A percentile compares a stretch with the other conserved stretches of the same genome.
phyloP scores from a whole-genome alignment of 2,329 filamentous ascomycete genomes.

The Dendryphion nanum region DNA sequence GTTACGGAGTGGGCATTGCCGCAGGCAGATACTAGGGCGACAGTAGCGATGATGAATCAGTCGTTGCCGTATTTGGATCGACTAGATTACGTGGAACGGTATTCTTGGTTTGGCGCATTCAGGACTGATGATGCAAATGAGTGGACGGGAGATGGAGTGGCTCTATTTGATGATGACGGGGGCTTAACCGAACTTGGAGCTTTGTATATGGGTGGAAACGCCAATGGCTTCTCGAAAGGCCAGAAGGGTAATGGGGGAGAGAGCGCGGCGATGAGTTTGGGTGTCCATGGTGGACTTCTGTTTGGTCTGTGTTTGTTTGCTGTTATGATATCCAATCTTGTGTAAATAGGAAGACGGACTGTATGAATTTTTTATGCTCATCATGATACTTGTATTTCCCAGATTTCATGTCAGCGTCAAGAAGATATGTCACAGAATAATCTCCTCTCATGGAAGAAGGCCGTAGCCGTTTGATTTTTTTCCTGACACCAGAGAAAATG shows the following conservation, averaged over 20 bases:
- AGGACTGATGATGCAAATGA: slow-evolving; percentile 31
- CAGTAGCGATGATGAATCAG: slow-evolving; percentile 68
- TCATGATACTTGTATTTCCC: no score
- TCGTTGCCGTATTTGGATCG: slow-evolving; percentile 67
- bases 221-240: slow-evolving; percentile 23
- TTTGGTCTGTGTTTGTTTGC: not conserved
- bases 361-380: no score
- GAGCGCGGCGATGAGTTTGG: not conserved
- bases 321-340: no score
- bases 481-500: slow-evolving; percentile 39
- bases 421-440: no score
- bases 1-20: slow-evolving; percentile 72
- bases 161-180: slow-evolving; percentile 31
- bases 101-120: slow-evolving; percentile 38
- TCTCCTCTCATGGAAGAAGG: slow-evolving; percentile 30
- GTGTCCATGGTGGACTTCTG: not conserved
- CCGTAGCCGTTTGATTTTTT: slow-evolving; percentile 33
- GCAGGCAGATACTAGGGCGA: slow-evolving; percentile 55
- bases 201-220: slow-evolving; percentile 27
- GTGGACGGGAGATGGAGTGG: slow-evolving; percentile 36
- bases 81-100: slow-evolving; percentile 46
- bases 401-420: no score
- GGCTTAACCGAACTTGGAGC: slow-evolving; percentile 32
- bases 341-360: not conserved
- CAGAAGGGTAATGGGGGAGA: slow-evolving; percentile 28